phyloP scores from a whole-genome alignment of 2,329 filamentous ascomycete species.

The Coniochaeta sp. region DNA sequence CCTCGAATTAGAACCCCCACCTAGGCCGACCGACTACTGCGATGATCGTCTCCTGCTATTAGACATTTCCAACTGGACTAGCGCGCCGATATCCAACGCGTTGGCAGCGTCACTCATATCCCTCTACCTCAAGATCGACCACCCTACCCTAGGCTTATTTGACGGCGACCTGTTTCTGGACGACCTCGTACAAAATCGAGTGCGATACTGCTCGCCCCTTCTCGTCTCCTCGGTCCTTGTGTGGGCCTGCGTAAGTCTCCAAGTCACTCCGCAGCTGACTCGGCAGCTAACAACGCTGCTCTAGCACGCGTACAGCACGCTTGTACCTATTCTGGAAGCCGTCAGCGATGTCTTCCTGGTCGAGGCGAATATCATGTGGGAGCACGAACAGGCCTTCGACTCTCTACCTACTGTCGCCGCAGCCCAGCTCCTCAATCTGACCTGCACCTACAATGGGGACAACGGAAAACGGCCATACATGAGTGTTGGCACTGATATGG shows the following conservation, averaged over 20 bases:
- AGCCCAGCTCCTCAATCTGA: constrained; percentile 5
- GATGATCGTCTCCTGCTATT: constrained; percentile 6
- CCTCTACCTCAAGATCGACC: constrained; percentile 8
- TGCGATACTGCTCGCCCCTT: constrained; percentile 11
- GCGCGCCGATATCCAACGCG: constrained; percentile 4
- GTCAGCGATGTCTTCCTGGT: constrained; percentile 5
- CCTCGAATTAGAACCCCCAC: background rate
- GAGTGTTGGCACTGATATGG: constrained; percentile 5
- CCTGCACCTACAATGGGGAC: constrained; percentile 5
- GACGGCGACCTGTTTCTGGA: constrained; percentile 13
- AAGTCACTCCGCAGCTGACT: background rate
- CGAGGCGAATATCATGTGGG: constrained; percentile 6
- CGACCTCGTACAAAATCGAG: constrained; percentile 8
- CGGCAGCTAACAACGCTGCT: too few species aligned
- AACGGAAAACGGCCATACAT: constrained; percentile 2
- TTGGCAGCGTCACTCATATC: constrained; percentile 9
- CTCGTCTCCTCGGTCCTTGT: constrained; percentile 9
- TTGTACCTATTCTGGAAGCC: constrained; percentile 3
- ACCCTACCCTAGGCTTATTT: constrained; percentile 10
- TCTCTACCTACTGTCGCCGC: constrained; percentile 7
- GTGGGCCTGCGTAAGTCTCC: constrained; percentile 9
- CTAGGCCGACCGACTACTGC: background rate
- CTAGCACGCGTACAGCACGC: constrained; percentile 7
- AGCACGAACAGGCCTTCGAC: constrained; percentile 1
- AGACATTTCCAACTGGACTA: constrained; percentile 7